These are phyloP conservation scores for Leishmania martiniquensis DNA, from an alignment of 208 protist genomes.

Conservation along the genomic window DNA sequence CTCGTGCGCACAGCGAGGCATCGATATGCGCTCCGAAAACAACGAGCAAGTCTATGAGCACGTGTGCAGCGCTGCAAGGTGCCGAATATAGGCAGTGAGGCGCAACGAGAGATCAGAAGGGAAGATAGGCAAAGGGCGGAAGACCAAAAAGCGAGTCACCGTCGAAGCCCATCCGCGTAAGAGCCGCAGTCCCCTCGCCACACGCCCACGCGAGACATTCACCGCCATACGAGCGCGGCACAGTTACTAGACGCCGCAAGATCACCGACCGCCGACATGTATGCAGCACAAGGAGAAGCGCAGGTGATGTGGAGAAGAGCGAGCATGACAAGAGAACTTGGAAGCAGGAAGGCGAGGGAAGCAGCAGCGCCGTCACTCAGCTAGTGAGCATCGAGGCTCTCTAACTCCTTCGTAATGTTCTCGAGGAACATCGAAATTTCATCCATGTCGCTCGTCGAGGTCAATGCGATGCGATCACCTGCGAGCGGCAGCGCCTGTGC, in stretches of 20 bases:
- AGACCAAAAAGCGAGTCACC: not conserved
- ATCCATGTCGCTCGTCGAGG: slow-evolving; percentile 18
- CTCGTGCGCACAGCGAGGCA: not conserved
- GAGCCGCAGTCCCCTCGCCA: not conserved
- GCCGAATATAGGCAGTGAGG: not conserved
- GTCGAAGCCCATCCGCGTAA: not conserved
- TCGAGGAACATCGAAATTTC: slow-evolving; percentile 65
- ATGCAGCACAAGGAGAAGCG: not conserved
- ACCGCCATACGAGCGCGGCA: not conserved
- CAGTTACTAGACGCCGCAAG: not conserved
- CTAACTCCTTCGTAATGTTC: slow-evolving; percentile 79
- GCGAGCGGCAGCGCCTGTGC: not conserved
- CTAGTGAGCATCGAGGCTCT: slow-evolving; percentile 43
- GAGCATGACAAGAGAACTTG: slow-evolving; percentile 11
- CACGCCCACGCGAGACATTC: not conserved
- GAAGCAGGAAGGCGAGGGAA: not conserved
- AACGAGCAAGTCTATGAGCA: not conserved
- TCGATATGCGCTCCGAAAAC: not conserved
- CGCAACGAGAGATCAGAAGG: no score
- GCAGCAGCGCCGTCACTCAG: no score
- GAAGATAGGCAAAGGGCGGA: not conserved
- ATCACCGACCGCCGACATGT: not conserved
- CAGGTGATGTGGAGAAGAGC: not conserved
- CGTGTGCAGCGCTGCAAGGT: not conserved
- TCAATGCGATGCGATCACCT: not conserved